Evolutionary conservation across 768 basidiomycete genomes (phyloP).

Genomic region (Russula earlei): DNA sequence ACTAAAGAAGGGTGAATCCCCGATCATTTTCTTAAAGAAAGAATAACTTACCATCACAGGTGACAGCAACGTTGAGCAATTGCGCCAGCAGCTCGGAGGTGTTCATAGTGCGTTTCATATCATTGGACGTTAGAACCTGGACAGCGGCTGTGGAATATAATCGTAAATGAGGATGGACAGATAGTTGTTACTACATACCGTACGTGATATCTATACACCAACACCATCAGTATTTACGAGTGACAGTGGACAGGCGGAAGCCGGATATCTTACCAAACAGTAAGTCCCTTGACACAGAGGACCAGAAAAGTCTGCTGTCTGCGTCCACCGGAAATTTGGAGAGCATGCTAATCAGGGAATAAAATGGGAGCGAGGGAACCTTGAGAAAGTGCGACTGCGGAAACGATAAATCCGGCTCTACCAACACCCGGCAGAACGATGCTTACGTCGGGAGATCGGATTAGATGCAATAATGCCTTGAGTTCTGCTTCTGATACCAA

Average conservation of each 20-base stretch:
- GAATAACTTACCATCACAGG: constrained; percentile 11
- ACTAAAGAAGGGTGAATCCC: neutral
- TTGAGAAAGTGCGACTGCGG: constrained; percentile 77
- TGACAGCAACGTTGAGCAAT: constrained; percentile 10
- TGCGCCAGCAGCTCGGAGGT: constrained; percentile 15
- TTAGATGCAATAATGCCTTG: constrained; percentile 53
- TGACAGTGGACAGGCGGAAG: neutral
- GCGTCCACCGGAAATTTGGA: constrained; percentile 71
- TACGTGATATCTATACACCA: constrained; percentile 12
- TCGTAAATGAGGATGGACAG: neutral
- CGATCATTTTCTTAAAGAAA: neutral
- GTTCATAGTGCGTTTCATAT: constrained; percentile 6
- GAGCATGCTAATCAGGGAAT: constrained; percentile 64
- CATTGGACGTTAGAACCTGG: constrained; percentile 14
- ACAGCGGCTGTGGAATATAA: constrained; percentile 13
- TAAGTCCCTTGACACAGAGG: constrained; percentile 47
- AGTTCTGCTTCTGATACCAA: constrained; percentile 62
- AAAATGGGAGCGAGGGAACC: constrained; percentile 72
- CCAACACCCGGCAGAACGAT: neutral
- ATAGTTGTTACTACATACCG: neutral
- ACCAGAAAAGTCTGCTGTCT: constrained; percentile 73
- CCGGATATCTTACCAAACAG: constrained; percentile 46
- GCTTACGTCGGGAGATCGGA: constrained; percentile 69
- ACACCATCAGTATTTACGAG: neutral
- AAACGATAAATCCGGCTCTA: neutral